These are phyloP conservation scores for Dioszegia hungarica DNA, from an alignment of 768 basidiomycete species.

Conservation along the genomic window DNA sequence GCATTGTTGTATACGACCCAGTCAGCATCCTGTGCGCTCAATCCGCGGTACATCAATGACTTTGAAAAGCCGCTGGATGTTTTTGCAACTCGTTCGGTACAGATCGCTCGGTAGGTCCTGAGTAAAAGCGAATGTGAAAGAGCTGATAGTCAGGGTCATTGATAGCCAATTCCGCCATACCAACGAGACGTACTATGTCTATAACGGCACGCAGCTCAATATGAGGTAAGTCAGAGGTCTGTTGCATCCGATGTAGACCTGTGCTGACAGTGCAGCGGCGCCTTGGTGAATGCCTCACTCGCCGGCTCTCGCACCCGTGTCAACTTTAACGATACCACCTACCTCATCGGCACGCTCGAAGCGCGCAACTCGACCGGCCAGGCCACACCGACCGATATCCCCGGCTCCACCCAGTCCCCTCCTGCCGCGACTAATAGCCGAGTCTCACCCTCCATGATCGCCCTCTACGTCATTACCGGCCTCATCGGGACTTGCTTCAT, in stretches of 20 bases:
- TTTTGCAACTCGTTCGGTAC: conserved; percentile 60
- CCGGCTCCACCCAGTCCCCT: conserved; percentile 11
- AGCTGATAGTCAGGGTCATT: conserved; percentile 51
- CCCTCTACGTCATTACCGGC: conserved; percentile 76
- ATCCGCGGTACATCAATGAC: conserved; percentile 61
- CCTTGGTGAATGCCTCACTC: conserved; percentile 30
- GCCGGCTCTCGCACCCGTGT: neutral
- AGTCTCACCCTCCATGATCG: conserved; percentile 68
- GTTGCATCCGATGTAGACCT: conserved; percentile 10
- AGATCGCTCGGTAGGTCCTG: conserved; percentile 55
- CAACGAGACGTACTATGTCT: conserved; percentile 56
- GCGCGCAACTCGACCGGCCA: conserved; percentile 61
- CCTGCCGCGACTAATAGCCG: conserved; percentile 46
- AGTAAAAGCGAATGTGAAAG: neutral
- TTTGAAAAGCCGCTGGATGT: conserved; percentile 56
- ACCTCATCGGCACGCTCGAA: conserved; percentile 65
- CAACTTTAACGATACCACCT: conserved; percentile 44
- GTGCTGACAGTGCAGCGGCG: conserved; percentile 24
- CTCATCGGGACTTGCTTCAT: conserved; percentile 80
- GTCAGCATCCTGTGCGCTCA: conserved; percentile 70
- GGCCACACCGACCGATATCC: conserved; percentile 35
- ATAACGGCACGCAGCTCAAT: conserved; percentile 63
- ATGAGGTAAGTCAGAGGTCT: conserved; percentile 32
- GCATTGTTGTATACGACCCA: conserved; percentile 73
- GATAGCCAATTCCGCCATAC: conserved; percentile 57